A percentile compares a stretch with the other conserved stretches of the same genome.
Conservation (phyloP, 805 yeast genomes). For the Saccharomyces eubayanus region DNA sequence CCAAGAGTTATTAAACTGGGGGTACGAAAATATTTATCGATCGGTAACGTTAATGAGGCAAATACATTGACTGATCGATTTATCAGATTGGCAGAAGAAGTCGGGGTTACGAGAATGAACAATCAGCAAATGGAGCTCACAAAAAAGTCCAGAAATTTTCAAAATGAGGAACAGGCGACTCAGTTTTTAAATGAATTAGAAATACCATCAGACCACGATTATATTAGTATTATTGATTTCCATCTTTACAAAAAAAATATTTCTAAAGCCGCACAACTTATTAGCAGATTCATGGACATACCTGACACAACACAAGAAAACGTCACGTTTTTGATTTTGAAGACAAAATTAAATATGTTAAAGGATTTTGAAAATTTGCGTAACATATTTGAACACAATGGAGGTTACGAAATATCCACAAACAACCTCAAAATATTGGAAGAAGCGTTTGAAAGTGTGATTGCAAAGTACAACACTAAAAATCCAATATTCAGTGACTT, state of each 20-base stretch:
- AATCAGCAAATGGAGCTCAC: conserved; percentile 7
- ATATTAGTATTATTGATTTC: conserved; percentile 20
- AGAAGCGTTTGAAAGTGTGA: conserved; percentile 9
- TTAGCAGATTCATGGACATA: conserved; percentile 20
- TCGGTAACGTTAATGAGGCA: conserved; percentile 22
- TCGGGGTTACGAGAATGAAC: conserved; percentile 13
- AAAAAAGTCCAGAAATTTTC: not conserved
- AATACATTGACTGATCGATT: conserved; percentile 29
- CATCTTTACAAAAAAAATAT: conserved; percentile 15
- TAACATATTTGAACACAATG: conserved; percentile 8
- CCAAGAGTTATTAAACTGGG: conserved; percentile 32
- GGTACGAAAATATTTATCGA: conserved; percentile 28
- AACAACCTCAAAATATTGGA: conserved; percentile 7
- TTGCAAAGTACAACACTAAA: conserved; percentile 12
- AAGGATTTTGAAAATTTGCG: conserved; percentile 18
- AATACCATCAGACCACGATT: conserved; percentile 21
- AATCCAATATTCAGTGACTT: conserved; percentile 14
- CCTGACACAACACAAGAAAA: conserved; percentile 12
- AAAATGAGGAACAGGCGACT: not conserved
- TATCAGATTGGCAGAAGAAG: conserved; percentile 19
- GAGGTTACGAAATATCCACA: conserved; percentile 4
- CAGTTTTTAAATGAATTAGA: conserved; percentile 25
- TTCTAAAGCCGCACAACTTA: conserved; percentile 12
- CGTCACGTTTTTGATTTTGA: conserved; percentile 14
- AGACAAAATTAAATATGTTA: conserved; percentile 18